Evolutionary conservation across 78 protist species (phyloP).

Genomic region (Dictyostelium purpureum): DNA sequence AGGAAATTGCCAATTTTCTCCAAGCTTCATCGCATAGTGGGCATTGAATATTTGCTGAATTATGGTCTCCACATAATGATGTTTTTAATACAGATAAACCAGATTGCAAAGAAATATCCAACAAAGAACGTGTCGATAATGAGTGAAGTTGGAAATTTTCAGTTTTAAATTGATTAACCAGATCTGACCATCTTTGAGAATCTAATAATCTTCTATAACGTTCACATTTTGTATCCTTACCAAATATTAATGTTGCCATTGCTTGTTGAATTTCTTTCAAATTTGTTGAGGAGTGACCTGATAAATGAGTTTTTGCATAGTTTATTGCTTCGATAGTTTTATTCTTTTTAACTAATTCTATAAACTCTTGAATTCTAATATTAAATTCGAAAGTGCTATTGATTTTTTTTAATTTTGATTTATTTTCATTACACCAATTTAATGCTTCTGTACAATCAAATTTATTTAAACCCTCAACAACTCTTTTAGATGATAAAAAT

Average conservation of each 20-base stretch:
- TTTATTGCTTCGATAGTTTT: conserved; percentile 49
- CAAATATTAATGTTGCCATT: conserved; percentile 76
- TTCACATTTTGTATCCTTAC: conserved; percentile 44
- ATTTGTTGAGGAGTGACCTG: conserved; percentile 59
- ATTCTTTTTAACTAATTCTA: conserved; percentile 73
- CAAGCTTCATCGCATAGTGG: conserved; percentile 69
- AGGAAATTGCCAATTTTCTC: conserved; percentile 22
- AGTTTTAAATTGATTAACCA: conserved; percentile 63
- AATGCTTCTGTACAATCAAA: conserved; percentile 80
- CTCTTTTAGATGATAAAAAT: conserved; percentile 69
- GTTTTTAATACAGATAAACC: conserved; percentile 86
- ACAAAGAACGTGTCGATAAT: conserved; percentile 29
- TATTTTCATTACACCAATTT: conserved; percentile 85
- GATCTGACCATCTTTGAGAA: conserved; percentile 46
- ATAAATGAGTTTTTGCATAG: conserved; percentile 71
- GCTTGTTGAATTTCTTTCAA: conserved; percentile 82
- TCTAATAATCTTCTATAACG: conserved; percentile 47
- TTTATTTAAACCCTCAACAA: conserved; percentile 62
- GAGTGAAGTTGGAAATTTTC: conserved; percentile 73
- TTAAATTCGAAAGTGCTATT: conserved; percentile 76
- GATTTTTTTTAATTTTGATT: conserved; percentile 68
- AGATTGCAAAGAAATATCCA: conserved; percentile 76
- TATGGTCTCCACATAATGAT: conserved; percentile 73
- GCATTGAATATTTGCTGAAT: conserved; percentile 37
- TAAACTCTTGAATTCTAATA: conserved; percentile 81